Conservation (phyloP, 2,329 filamentous ascomycete species). For the Cryphonectria parasitica region DNA sequence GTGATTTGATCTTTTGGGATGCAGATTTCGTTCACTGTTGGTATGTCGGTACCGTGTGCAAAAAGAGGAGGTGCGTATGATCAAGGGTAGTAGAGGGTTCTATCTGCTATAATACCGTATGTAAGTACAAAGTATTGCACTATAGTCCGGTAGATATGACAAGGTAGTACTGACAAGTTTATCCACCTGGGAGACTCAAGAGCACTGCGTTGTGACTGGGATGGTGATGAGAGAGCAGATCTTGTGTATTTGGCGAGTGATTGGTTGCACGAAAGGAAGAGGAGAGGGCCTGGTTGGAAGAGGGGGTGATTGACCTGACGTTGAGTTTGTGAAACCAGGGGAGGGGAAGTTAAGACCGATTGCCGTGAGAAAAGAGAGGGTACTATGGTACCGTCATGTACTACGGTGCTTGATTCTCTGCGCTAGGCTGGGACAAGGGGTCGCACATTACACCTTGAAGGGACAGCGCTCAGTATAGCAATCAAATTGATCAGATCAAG, state of each 20-base stretch:
- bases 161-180: too few species aligned
- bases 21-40: not conserved
- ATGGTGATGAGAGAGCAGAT: not conserved
- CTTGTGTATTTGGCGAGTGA: not conserved
- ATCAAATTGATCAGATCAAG: too few species aligned
- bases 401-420: too few species aligned
- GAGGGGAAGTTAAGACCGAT: not conserved
- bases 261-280: not conserved
- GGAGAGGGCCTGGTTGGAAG: not conserved
- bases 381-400: too few species aligned
- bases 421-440: too few species aligned
- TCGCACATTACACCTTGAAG: too few species aligned
- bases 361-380: too few species aligned
- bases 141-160: too few species aligned
- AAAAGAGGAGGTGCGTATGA: not conserved
- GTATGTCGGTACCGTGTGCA: not conserved
- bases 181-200: not conserved
- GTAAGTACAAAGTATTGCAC: too few species aligned
- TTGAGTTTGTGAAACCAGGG: not conserved
- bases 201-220: not conserved
- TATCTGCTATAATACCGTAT: too few species aligned
- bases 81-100: too few species aligned
- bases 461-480: too few species aligned
- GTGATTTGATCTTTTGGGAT: not conserved
- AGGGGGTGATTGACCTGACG: not conserved